Conservation (phyloP, 345 rosid species). For the Brassica cretica region DNA sequence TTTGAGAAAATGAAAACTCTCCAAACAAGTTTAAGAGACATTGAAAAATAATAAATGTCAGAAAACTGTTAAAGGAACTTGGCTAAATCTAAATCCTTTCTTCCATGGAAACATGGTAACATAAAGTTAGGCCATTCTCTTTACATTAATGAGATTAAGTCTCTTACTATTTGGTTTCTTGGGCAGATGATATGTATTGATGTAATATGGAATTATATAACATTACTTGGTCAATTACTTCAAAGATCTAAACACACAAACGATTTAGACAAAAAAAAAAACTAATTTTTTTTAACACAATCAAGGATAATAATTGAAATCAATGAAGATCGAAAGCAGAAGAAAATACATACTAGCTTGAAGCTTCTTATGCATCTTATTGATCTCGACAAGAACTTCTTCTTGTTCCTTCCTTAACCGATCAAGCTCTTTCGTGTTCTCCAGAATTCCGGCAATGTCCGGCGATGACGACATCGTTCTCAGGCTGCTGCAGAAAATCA, state of each 20-base stretch:
- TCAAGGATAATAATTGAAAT: conserved; percentile 16
- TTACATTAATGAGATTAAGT: conserved; percentile 7
- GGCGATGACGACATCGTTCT: conserved; percentile 57
- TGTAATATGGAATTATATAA: neutral
- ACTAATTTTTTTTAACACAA: neutral
- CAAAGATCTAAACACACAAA: conserved; percentile 23
- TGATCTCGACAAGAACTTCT: conserved; percentile 68
- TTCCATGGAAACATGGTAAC: neutral
- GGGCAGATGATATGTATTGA: neutral
- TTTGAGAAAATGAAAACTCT: neutral
- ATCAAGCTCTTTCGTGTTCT: conserved; percentile 80
- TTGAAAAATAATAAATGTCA: neutral
- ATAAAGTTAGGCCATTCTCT: neutral
- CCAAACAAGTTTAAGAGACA: neutral
- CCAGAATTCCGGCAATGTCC: conserved; percentile 67
- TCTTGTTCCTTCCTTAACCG: conserved; percentile 81
- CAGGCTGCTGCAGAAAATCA: conserved; percentile 9
- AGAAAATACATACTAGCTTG: conserved; percentile 58
- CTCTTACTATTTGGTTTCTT: neutral
- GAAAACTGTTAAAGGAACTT: neutral
- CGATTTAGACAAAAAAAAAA: neutral
- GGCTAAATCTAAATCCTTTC: neutral
- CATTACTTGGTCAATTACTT: neutral
- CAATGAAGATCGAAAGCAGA: conserved; percentile 2
- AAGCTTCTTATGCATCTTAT: conserved; percentile 90